Evolutionary conservation across 2,329 filamentous ascomycete species (phyloP).

Genomic region (Alternaria postmessia): DNA sequence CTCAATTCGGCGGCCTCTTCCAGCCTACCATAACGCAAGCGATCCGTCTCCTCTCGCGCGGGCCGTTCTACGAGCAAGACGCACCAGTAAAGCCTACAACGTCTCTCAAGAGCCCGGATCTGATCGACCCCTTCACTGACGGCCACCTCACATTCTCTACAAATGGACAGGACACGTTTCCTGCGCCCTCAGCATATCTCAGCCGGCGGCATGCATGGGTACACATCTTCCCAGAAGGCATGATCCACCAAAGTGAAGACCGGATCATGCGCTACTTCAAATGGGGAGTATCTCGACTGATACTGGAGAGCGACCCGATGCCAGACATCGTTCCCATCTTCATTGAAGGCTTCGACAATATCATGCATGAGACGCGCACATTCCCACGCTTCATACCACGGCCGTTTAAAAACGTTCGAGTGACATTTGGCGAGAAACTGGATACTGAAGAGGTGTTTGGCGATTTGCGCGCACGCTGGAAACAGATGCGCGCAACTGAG

Average conservation of each 20-base stretch:
- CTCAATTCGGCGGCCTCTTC: constrained; percentile 81
- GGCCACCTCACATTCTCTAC: constrained; percentile 69
- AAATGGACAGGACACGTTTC: constrained; percentile 70
- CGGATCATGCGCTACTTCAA: constrained; percentile 94
- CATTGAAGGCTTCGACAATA: constrained; percentile 84
- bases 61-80: constrained; percentile 54
- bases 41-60: constrained; percentile 78
- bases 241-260: constrained; percentile 84
- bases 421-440: constrained; percentile 81
- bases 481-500: constrained; percentile 65
- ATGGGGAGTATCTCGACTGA: constrained; percentile 91
- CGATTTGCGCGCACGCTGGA: constrained; percentile 78
- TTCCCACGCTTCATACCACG: constrained; percentile 86
- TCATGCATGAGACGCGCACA: constrained; percentile 84
- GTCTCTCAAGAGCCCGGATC: constrained; percentile 40
- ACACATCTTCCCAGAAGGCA: constrained; percentile 95
- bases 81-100: constrained; percentile 32
- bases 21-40: constrained; percentile 89
- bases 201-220: constrained; percentile 81
- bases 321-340: constrained; percentile 94
- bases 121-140: constrained; percentile 64
- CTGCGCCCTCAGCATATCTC: constrained; percentile 75
- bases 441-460: constrained; percentile 79
- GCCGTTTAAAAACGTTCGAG: constrained; percentile 71
- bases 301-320: constrained; percentile 86